Percentiles rank a stretch among this genome's conserved stretches.
phyloP scores from a whole-genome alignment of 1,284 basidiomycete genomes.

The Trichosporon ovoides region DNA sequence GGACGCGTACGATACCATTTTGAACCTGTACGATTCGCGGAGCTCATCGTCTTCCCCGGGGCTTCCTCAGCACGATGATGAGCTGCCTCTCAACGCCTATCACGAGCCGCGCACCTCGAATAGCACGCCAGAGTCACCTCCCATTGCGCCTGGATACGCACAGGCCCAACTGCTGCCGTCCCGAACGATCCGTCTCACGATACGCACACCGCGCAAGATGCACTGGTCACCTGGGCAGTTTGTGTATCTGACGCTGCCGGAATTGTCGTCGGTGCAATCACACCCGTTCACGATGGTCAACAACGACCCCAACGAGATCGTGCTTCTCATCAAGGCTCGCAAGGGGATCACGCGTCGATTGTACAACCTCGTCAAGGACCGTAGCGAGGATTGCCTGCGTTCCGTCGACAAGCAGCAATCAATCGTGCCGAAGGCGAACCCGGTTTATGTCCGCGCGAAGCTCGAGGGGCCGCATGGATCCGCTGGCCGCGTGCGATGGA shows the following conservation, averaged over 20 bases:
- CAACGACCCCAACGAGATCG: conserved; percentile 60
- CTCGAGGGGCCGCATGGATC: conserved; percentile 79
- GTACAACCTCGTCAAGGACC: conserved; percentile 56
- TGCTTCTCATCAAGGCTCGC: conserved; percentile 70
- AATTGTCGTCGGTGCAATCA: conserved; percentile 61
- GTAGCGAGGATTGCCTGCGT: conserved; percentile 29
- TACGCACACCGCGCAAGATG: conserved; percentile 59
- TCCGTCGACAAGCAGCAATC: conserved; percentile 22
- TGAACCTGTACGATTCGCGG: conserved; percentile 1
- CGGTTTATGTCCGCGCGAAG: conserved; percentile 55
- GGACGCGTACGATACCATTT: not conserved
- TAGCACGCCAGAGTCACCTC: conserved; percentile 12
- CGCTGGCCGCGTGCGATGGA: conserved; percentile 62
- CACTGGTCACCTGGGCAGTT: conserved; percentile 65
- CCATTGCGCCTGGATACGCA: conserved; percentile 54
- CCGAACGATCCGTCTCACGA: conserved; percentile 65
- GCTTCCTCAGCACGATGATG: not conserved
- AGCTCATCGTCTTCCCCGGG: not conserved
- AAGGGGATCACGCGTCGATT: conserved; percentile 70
- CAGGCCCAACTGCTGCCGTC: conserved; percentile 74
- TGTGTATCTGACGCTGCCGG: conserved; percentile 65
- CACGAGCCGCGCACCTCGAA: not conserved
- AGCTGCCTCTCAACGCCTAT: not conserved
- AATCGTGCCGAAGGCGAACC: conserved; percentile 21
- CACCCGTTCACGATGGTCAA: conserved; percentile 79